Evolutionary conservation across 2,329 filamentous ascomycete genomes (phyloP).

Genomic region (Curvularia spicifera): DNA sequence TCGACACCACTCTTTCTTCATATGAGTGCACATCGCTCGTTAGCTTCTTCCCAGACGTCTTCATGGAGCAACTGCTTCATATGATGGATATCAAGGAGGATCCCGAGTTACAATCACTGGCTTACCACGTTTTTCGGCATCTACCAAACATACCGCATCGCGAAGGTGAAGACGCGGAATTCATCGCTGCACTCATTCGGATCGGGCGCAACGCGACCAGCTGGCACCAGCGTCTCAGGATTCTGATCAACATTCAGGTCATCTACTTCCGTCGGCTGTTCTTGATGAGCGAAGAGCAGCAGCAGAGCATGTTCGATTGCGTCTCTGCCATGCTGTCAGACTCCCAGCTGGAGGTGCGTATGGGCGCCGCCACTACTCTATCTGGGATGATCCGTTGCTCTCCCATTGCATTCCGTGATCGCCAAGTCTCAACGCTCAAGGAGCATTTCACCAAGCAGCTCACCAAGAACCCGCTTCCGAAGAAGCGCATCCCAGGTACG

Average conservation of each 20-base stretch:
- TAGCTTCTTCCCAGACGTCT: conserved; percentile 85
- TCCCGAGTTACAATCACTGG: conserved; percentile 89
- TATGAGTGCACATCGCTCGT: conserved; percentile 92
- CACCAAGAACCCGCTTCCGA: conserved; percentile 85
- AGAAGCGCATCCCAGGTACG: conserved; percentile 65
- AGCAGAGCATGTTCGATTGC: conserved; percentile 82
- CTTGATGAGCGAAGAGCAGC: conserved; percentile 75
- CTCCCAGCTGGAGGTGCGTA: conserved; percentile 88
- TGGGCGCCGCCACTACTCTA: conserved; percentile 88
- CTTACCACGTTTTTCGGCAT: conserved; percentile 96
- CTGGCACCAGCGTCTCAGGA: conserved; percentile 94
- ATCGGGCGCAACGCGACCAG: conserved; percentile 84
- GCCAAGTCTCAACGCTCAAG: conserved; percentile 77
- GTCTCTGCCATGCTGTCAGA: conserved; percentile 97
- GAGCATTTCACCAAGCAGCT: conserved; percentile 79
- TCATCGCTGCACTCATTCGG: conserved; percentile 84
- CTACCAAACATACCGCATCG: conserved; percentile 94
- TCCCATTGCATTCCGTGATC: conserved; percentile 76
- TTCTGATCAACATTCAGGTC: conserved; percentile 98
- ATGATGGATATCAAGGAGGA: conserved; percentile 99
- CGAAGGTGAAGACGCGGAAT: conserved; percentile 80
- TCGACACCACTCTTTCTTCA: conserved; percentile 87
- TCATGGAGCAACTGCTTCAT: conserved; percentile 91
- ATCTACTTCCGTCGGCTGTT: conserved; percentile 98
- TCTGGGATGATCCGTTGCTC: conserved; percentile 99